These are phyloP conservation scores for Wilcoxina mikolae DNA, from an alignment of 495 filamentous ascomycete species.

Conservation along the genomic window DNA sequence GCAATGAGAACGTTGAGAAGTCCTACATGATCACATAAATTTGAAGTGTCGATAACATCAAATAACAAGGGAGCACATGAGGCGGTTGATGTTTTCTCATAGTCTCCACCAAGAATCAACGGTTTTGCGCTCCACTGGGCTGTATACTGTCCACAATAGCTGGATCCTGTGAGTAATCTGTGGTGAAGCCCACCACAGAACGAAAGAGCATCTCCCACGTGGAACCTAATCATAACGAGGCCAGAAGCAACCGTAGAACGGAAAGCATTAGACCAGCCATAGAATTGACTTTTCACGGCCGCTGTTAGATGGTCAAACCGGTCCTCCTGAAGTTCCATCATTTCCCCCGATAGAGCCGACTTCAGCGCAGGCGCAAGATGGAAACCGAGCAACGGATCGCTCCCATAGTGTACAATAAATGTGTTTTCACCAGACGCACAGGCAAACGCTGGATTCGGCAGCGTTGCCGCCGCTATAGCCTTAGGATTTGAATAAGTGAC, in stretches of 20 bases:
- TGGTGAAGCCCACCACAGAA: constrained; percentile 37
- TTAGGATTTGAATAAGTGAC: constrained; percentile 10
- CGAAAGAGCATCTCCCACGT: constrained; percentile 33
- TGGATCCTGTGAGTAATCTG: constrained; percentile 11
- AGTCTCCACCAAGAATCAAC: constrained; percentile 32
- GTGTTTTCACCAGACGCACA: constrained; percentile 10
- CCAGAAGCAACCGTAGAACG: constrained; percentile 5
- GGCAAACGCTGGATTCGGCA: constrained; percentile 32
- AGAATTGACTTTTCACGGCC: constrained; percentile 25
- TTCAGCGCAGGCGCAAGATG: too few relatives aligned
- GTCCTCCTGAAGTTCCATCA: too few relatives aligned
- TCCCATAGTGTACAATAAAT: constrained; percentile 32
- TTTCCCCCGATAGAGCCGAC: too few relatives aligned
- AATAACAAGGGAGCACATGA: constrained; percentile 34
- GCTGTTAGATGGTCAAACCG: constrained; percentile 7
- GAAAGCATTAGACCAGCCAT: constrained; percentile 28
- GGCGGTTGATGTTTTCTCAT: constrained; percentile 16
- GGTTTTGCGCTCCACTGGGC: constrained; percentile 20
- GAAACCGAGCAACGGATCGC: constrained; percentile 35
- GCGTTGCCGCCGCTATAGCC: constrained; percentile 7
- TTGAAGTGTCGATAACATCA: constrained; percentile 46
- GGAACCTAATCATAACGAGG: constrained; percentile 33
- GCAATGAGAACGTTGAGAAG: constrained; percentile 37
- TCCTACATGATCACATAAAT: constrained; percentile 38
- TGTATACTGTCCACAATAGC: constrained; percentile 27